A percentile compares a stretch with the other conserved stretches of the same genome.
phyloP scores from a whole-genome alignment of 352 stramenopile species.

The Phytophthora sp. region DNA sequence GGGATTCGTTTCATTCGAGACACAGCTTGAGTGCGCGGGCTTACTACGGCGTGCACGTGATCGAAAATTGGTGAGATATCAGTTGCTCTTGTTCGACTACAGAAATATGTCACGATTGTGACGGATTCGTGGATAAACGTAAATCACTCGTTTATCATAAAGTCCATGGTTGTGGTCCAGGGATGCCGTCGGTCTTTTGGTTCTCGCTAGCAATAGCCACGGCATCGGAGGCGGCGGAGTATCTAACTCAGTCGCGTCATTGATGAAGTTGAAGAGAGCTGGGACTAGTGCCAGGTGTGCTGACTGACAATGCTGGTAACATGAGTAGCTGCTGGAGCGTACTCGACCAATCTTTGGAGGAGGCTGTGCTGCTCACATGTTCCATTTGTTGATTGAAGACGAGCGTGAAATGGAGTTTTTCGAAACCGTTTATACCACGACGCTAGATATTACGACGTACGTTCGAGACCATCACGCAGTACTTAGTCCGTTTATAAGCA shows the following conservation, averaged over 20 bases:
- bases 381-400: conserved; percentile 27
- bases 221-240: not conserved
- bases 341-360: conserved; percentile 9
- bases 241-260: conserved; percentile 17
- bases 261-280: conserved; percentile 10
- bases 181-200: conserved; percentile 18
- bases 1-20: conserved; percentile 7
- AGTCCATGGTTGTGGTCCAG: conserved; percentile 9
- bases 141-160: conserved; percentile 11
- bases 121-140: conserved; percentile 12
- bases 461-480: conserved; percentile 9
- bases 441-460: conserved; percentile 8
- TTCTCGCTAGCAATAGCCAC: not conserved
- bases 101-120: conserved; percentile 9
- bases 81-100: not conserved
- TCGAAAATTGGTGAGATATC: not conserved
- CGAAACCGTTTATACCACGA: not conserved
- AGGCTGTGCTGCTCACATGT: conserved; percentile 1
- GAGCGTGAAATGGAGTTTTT: conserved; percentile 7
- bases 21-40: not conserved
- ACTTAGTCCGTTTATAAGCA: conserved; percentile 2
- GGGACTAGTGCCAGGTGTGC: conserved; percentile 1
- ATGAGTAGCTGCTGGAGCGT: conserved; percentile 2
- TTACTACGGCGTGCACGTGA: conserved; percentile 7
- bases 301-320: conserved; percentile 10